A percentile compares a stretch with the other conserved stretches of the same genome.
phyloP scores from a whole-genome alignment of 73 alveolate genomes.

The Stentor coeruleus region DNA sequence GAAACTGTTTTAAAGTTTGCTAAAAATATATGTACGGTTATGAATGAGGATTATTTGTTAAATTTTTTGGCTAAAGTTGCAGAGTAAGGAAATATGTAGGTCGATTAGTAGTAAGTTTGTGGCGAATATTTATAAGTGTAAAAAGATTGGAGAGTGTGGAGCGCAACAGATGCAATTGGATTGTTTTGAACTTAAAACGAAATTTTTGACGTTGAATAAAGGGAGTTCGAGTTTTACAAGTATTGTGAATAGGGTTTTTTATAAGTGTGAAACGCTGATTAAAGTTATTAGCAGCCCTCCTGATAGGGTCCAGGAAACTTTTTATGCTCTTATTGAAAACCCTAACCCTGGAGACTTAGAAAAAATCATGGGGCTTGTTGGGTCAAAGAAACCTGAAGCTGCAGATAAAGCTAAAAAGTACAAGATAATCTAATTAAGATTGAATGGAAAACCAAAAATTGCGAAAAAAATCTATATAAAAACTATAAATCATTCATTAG shows the following conservation, averaged over 20 bases:
- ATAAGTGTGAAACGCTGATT: constrained; percentile 28
- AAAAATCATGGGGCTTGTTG: constrained; percentile 27
- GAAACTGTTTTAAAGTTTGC: constrained; percentile 10
- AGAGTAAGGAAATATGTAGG: constrained; percentile 8
- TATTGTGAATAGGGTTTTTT: constrained; percentile 17
- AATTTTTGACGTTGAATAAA: constrained; percentile 6
- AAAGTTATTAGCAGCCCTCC: constrained; percentile 37
- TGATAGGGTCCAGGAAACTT: constrained; percentile 25
- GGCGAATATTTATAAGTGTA: constrained; percentile 34
- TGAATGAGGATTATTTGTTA: constrained; percentile 30
- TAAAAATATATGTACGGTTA: background rate
- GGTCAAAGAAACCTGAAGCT: constrained; percentile 22
- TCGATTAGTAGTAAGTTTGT: constrained; percentile 24
- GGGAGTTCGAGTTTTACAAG: background rate
- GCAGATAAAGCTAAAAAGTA: background rate
- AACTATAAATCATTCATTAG: no score
- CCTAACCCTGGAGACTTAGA: constrained; percentile 33
- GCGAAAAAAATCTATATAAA: no score
- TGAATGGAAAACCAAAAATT: no score
- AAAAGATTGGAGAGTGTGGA: constrained; percentile 33
- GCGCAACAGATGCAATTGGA: constrained; percentile 41
- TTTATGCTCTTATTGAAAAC: constrained; percentile 22
- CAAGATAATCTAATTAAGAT: background rate
- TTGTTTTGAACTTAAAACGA: constrained; percentile 27
- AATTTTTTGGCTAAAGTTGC: constrained; percentile 38